These are phyloP conservation scores for Betula pendula DNA, from an alignment of 306 rosid species.

Conservation along the genomic window DNA sequence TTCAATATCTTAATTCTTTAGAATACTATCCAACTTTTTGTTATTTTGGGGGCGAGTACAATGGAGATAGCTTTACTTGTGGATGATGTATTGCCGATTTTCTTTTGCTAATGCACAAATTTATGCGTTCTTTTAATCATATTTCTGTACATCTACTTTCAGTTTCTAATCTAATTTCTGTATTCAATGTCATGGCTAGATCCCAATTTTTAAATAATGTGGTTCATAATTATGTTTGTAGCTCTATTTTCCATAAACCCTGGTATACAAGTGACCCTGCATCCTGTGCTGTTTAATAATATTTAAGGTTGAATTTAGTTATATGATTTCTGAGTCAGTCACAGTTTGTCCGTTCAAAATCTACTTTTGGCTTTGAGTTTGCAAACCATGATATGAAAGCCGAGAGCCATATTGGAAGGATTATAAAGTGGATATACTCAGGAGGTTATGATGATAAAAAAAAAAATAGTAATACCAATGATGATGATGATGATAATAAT, in stretches of 20 bases:
- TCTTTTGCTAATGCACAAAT: not conserved
- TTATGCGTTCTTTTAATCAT: not conserved
- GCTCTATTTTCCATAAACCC: not conserved
- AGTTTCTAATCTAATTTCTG: not conserved
- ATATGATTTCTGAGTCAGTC: not conserved
- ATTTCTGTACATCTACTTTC: not conserved
- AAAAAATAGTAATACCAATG: too few species aligned
- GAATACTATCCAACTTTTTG: not conserved
- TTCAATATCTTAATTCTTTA: not conserved
- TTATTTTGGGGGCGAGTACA: not conserved
- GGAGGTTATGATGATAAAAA: conserved; percentile 2
- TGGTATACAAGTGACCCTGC: not conserved
- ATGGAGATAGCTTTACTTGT: not conserved
- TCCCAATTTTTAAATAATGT: not conserved
- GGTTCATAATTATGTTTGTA: not conserved
- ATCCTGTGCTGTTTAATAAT: not conserved
- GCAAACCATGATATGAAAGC: conserved; percentile 24
- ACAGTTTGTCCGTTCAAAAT: not conserved
- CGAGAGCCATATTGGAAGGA: conserved; percentile 9
- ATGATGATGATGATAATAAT: too few species aligned
- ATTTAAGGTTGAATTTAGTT: not conserved
- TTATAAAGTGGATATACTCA: not conserved
- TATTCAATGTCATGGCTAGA: not conserved
- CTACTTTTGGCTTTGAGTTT: not conserved
- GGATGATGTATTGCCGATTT: not conserved